These are phyloP conservation scores for Globisporangium cystogenes DNA, from an alignment of 352 stramenopile genomes.

Conservation along the genomic window DNA sequence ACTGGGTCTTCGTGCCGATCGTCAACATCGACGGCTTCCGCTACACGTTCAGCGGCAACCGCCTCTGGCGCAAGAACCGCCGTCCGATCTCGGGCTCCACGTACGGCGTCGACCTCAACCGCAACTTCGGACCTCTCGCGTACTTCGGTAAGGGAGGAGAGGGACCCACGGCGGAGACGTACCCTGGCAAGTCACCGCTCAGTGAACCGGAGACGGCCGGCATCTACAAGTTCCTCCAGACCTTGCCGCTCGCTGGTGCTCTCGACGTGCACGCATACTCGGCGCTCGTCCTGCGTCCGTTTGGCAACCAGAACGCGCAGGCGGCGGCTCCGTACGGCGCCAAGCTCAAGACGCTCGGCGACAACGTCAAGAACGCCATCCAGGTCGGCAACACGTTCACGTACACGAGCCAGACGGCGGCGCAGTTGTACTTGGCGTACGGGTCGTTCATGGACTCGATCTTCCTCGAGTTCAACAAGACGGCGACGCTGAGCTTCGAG, in stretches of 20 bases:
- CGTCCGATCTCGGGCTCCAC: conserved; percentile 8
- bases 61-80: conserved; percentile 30
- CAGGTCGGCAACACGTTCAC: conserved; percentile 6
- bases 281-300: conserved; percentile 15
- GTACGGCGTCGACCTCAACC: conserved; percentile 25
- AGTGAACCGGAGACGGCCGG: conserved; percentile 23
- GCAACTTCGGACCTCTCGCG: conserved; percentile 19
- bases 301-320: conserved; percentile 11
- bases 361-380: conserved; percentile 15
- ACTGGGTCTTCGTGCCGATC: conserved; percentile 28
- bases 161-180: conserved; percentile 15
- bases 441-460: conserved; percentile 22
- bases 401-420: conserved; percentile 17
- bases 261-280: conserved; percentile 26
- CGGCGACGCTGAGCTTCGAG: conserved; percentile 20
- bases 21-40: conserved; percentile 29
- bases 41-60: conserved; percentile 19
- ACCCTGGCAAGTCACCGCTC: conserved; percentile 10
- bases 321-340: conserved; percentile 11
- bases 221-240: conserved; percentile 16
- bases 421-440: conserved; percentile 20
- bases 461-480: conserved; percentile 14
- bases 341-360: conserved; percentile 13
- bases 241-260: conserved; percentile 11
- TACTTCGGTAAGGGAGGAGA: conserved; percentile 12